These are phyloP conservation scores for Earliella scabrosa DNA, from an alignment of 1,284 basidiomycete species.

Conservation along the genomic window DNA sequence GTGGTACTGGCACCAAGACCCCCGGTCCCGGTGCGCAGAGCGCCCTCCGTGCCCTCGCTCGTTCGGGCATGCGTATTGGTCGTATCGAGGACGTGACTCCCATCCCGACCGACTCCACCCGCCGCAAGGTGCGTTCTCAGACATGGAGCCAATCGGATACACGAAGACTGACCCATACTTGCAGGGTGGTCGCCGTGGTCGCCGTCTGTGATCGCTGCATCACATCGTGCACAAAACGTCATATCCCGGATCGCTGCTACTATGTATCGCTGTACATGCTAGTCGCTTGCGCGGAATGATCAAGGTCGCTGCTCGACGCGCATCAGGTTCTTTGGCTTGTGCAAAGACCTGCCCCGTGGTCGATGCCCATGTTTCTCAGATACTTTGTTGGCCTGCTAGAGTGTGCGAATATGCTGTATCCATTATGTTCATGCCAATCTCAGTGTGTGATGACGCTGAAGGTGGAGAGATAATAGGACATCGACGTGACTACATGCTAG, in stretches of 20 bases:
- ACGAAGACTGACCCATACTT: conserved; percentile 13
- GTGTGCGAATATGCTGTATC: conserved; percentile 25
- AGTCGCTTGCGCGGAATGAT: conserved; percentile 39
- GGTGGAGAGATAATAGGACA: too few species aligned
- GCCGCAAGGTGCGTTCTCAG: conserved; percentile 77
- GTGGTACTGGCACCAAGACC: conserved; percentile 98
- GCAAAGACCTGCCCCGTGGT: conserved; percentile 74
- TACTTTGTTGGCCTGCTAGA: conserved; percentile 20
- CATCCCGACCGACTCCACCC: conserved; percentile 95
- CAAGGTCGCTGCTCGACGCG: conserved; percentile 82
- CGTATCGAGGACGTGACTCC: conserved; percentile 98
- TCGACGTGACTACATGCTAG: too few species aligned
- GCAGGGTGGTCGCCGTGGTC: conserved; percentile 99
- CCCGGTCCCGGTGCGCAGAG: conserved; percentile 98
- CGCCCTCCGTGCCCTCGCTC: conserved; percentile 97
- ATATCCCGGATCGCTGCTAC: conserved; percentile 31
- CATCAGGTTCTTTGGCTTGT: conserved; percentile 57
- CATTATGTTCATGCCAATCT: conserved; percentile 4
- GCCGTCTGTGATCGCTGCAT: conserved; percentile 76
- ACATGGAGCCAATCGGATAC: neutral
- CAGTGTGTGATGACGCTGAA: neutral
- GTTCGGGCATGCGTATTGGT: conserved; percentile 98
- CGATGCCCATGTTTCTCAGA: conserved; percentile 40
- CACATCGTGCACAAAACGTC: conserved; percentile 26
- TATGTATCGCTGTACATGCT: conserved; percentile 39